A percentile compares a stretch with the other conserved stretches of the same genome.
Evolutionary conservation across 2,329 filamentous ascomycete genomes (phyloP).

Genomic region (Cercospora janseana): DNA sequence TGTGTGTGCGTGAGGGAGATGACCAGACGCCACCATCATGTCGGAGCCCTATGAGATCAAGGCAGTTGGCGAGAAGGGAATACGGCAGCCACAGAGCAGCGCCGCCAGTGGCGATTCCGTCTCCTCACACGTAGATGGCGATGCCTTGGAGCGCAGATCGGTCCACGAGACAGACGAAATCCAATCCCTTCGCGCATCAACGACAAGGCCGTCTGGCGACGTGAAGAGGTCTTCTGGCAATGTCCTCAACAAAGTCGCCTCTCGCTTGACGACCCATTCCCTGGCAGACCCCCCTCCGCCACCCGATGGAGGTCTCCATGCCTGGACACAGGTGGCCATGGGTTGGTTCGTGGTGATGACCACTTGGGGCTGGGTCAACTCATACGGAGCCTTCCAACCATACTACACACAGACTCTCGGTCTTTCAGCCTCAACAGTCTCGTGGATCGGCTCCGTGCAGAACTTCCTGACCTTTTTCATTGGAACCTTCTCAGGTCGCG

Average conservation of each 20-base stretch:
- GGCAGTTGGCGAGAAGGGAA: background rate
- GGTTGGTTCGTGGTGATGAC: conserved; percentile 38
- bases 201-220: conserved; percentile 22
- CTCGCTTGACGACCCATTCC: conserved; percentile 38
- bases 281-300: conserved; percentile 40
- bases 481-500: conserved; percentile 45
- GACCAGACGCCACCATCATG: background rate
- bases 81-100: background rate
- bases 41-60: background rate
- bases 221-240: conserved; percentile 32
- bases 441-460: conserved; percentile 54
- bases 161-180: conserved; percentile 22
- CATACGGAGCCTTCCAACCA: conserved; percentile 44
- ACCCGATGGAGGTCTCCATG: conserved; percentile 45
- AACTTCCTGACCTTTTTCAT: conserved; percentile 48
- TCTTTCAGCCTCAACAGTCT: conserved; percentile 45
- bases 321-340: conserved; percentile 39
- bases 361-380: conserved; percentile 38
- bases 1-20: background rate
- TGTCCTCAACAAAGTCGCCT: conserved; percentile 36
- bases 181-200: conserved; percentile 8
- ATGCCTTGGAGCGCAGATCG: conserved; percentile 27
- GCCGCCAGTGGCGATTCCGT: conserved; percentile 22
- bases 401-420: conserved; percentile 45
- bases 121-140: conserved; percentile 21